phyloP scores from a whole-genome alignment of 2,329 filamentous ascomycete species.

The Nigrograna mackinnonii region DNA sequence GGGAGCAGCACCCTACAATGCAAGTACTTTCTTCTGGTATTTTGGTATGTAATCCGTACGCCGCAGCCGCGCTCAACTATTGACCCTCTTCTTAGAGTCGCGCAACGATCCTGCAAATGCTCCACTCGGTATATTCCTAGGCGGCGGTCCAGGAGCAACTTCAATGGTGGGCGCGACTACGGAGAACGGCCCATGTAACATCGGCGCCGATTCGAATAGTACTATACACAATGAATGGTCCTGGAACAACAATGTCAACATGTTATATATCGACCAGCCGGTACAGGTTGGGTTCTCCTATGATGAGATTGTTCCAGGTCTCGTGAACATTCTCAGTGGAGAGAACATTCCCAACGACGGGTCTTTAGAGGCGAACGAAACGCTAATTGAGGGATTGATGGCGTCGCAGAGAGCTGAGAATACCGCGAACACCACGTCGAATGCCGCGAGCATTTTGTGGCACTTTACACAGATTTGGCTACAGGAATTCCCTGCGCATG shows the following conservation, averaged over 20 bases:
- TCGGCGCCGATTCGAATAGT: slow-evolving; percentile 21
- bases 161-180: slow-evolving; percentile 21
- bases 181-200: slow-evolving; percentile 18
- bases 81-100: slow-evolving; percentile 5
- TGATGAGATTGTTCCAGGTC: slow-evolving; percentile 17
- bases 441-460: slow-evolving; percentile 21
- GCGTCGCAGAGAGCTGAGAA: slow-evolving; percentile 8
- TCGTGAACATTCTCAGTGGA: slow-evolving; percentile 16
- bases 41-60: slow-evolving; percentile 4
- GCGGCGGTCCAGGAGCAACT: slow-evolving; percentile 18
- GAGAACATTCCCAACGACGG: slow-evolving; percentile 8
- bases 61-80: neutral
- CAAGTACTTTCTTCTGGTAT: slow-evolving; percentile 25
- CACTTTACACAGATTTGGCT: slow-evolving; percentile 21
- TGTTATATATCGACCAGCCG: slow-evolving; percentile 13
- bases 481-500: slow-evolving; percentile 21
- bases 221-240: slow-evolving; percentile 20
- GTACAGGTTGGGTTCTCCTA: slow-evolving; percentile 15
- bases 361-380: slow-evolving; percentile 7
- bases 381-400: slow-evolving; percentile 11
- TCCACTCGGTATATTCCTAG: slow-evolving; percentile 14
- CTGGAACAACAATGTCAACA: slow-evolving; percentile 14
- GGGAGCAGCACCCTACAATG: slow-evolving; percentile 12
- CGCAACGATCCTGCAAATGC: slow-evolving; percentile 17
- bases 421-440: slow-evolving; percentile 18